Evolutionary conservation across 2,329 filamentous ascomycete species (phyloP).

Genomic region (Aschersonia sp.): DNA sequence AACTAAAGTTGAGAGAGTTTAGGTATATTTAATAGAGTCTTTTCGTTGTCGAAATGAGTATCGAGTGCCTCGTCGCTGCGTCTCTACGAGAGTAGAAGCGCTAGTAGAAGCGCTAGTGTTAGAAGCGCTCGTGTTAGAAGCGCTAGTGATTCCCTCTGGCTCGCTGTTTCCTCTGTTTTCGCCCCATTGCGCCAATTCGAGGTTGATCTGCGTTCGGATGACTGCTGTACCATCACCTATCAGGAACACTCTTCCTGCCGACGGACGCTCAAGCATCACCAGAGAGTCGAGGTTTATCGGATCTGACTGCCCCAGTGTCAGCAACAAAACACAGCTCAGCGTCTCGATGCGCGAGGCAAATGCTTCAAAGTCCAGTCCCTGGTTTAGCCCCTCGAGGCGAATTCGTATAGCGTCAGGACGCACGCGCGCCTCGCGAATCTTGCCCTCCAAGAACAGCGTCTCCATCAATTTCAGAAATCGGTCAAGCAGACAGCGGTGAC

Average conservation of each 20-base stretch:
- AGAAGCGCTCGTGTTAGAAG: too few relatives aligned
- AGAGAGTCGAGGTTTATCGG: neutral
- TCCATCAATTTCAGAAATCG: constrained; percentile 1
- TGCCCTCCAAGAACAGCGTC: neutral
- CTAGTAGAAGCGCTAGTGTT: too few relatives aligned
- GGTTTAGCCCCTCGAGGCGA: neutral
- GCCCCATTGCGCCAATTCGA: too few relatives aligned
- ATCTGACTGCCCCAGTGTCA: neutral
- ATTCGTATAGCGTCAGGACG: neutral
- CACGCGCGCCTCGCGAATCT: neutral
- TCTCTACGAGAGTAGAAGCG: too few relatives aligned
- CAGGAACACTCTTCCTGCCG: neutral
- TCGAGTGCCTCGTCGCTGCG: neutral
- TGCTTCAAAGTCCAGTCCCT: neutral
- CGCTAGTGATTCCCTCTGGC: too few relatives aligned
- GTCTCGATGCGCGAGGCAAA: constrained; percentile 2
- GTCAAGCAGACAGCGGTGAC: constrained; percentile 4
- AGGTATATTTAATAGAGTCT: neutral
- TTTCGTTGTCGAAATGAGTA: neutral
- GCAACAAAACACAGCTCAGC: constrained; percentile 1
- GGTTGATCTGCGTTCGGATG: neutral
- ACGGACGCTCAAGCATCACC: neutral
- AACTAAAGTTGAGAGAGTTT: neutral
- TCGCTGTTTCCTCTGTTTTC: too few relatives aligned
- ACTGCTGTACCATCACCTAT: neutral